Evolutionary conservation across 192 early-diverging fungal genomes (phyloP), one percentile per base, ranked within the genome.

Genomic region (Oehlia diaphana): DNA sequence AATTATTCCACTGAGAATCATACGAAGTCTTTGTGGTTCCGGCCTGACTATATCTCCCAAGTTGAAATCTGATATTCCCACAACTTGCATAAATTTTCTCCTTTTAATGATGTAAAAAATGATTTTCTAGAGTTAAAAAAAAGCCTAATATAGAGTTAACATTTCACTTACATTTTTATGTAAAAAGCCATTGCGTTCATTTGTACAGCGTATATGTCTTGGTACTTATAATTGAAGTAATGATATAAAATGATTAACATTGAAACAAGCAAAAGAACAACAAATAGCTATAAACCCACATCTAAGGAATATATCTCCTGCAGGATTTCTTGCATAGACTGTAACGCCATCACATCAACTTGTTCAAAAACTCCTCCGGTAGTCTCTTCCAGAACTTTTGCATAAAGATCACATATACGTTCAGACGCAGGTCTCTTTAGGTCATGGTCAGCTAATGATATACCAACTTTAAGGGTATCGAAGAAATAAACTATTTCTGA

Each of bases 1-100:
- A 80, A 95, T 95, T 31, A 96, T 85, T 9, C 89, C 93, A 82
- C 92, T 93, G 12, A 97, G 86, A n/a, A 94, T 89, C n/a, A 87
- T 84, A 0, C 91, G 82, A 37, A 95, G 84, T 6, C 91, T 88
- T 0, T 80, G 84, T 0, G 91, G 87, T 80, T 95, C 93, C 0
- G 96, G 96, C n/a, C 89, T 91, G 23, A 94, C 84, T 69, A 97
- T 81, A 79, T 97, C 96, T 58, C 53, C 53, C 16, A 21, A 58
- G 4, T 58, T 58, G 19, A 58, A 58, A 58, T 58, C 53, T 21
- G 16, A 58, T 19, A 58, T 58, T 21, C 53, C 53, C 16, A 58
- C 53, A 58, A 58, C 53, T 58, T 58, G 53, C 53, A 58, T 58
- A 16, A 58, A 58, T 58, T 16, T 58, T 58, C 53, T 58, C 53